Percentiles rank a stretch among this genome's conserved stretches.
These are phyloP conservation scores for Nicotiana benthamiana DNA, from an alignment of 257 asterid species.

Conservation along the genomic window DNA sequence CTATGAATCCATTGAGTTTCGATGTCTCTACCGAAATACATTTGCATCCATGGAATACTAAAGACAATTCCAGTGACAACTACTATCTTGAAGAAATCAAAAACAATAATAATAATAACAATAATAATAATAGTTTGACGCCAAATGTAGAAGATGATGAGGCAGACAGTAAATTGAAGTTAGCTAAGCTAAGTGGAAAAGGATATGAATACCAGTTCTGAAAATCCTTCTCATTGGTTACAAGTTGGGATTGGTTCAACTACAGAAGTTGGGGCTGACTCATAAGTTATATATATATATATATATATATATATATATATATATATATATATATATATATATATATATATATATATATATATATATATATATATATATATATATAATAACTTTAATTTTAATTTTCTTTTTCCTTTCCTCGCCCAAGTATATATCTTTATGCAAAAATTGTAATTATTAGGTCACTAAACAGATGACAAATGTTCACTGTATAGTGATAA, in stretches of 20 bases:
- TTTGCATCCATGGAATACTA: conserved; percentile 25
- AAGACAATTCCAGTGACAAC: conserved; percentile 6
- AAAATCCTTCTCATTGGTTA: conserved; percentile 58
- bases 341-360: not conserved
- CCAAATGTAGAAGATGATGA: conserved; percentile 42
- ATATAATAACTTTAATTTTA: not conserved
- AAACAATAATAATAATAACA: not conserved
- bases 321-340: not conserved
- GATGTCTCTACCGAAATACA: conserved; percentile 66
- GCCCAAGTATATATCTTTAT: not conserved
- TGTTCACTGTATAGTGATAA: not conserved
- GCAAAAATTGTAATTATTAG: not conserved
- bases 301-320: not conserved
- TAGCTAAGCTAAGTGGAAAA: conserved; percentile 54
- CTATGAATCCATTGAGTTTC: conserved; percentile 49
- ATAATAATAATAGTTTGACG: not conserved
- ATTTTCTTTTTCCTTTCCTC: not conserved
- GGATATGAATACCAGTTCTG: conserved; percentile 36
- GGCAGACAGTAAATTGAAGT: conserved; percentile 62
- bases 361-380: not conserved
- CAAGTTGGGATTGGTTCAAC: conserved; percentile 83
- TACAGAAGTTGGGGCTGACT: conserved; percentile 26
- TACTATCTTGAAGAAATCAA: conserved; percentile 3
- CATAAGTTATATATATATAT: conserved; percentile 3
- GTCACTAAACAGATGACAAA: not conserved